phyloP scores from a whole-genome alignment of 2,329 filamentous ascomycete species.

The Sporothrix humicola region DNA sequence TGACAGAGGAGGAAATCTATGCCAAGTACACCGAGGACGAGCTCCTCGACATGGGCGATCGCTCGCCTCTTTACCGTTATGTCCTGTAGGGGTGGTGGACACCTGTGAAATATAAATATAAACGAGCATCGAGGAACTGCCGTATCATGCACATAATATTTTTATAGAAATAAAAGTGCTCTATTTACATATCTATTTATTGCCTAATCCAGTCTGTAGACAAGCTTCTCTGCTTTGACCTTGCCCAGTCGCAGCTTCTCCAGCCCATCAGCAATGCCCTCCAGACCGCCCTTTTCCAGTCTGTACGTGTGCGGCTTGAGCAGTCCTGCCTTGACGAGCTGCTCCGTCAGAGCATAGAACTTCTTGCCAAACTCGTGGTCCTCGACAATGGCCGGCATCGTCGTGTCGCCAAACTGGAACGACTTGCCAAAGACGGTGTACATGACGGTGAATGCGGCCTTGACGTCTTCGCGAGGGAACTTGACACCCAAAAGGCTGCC shows the following conservation, averaged over 20 bases:
- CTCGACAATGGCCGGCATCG: conserved; percentile 24
- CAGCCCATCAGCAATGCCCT: conserved; percentile 42
- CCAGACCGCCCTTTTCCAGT: conserved; percentile 40
- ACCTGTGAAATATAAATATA: not conserved
- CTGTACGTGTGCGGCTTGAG: conserved; percentile 38
- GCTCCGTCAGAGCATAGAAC: conserved; percentile 37
- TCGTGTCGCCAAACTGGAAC: conserved; percentile 1
- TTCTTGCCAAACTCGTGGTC: conserved; percentile 31
- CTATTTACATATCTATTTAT: not conserved
- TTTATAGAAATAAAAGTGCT: not conserved
- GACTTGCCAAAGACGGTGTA: conserved; percentile 33
- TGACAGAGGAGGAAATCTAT: conserved; percentile 41
- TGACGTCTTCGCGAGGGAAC: conserved; percentile 43
- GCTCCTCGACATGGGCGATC: conserved; percentile 44
- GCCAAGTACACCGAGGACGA: conserved; percentile 42
- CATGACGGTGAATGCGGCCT: conserved; percentile 26
- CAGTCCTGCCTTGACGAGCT: conserved; percentile 42
- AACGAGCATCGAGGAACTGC: too few relatives aligned
- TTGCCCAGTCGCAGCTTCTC: conserved; percentile 41
- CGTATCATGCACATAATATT: too few relatives aligned
- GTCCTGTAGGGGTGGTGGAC: conserved; percentile 35
- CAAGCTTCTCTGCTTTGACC: conserved; percentile 50
- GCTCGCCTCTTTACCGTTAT: conserved; percentile 45
- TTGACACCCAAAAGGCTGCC: conserved; percentile 2
- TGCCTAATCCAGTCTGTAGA: conserved; percentile 40